Base-by-base conservation (phyloP, 176 grass and related monocot species). In the Pharus latifolius region DNA sequence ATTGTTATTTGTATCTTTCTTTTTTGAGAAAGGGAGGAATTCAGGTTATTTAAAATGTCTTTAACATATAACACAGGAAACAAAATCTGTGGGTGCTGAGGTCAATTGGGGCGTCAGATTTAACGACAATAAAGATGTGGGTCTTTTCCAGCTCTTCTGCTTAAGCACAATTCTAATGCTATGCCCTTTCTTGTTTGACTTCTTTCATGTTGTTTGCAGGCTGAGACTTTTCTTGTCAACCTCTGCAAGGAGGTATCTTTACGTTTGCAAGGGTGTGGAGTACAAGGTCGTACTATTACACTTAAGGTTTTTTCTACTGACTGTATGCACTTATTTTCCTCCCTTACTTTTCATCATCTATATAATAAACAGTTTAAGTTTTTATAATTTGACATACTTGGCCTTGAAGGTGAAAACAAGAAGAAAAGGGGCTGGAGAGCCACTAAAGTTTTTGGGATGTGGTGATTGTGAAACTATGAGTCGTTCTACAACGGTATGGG, bases 71-170 rank as follows among this genome's bases (percentile, higher is more conserved):
- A 66, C 58, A 57, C 86, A 97, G 94, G 94, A 92, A 83, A 89
- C 86, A 81, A 97, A 97, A 85, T 83, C 94, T 67, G 77, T 97
- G 46, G 89, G 94, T 20, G 89, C 94, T 60, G 94, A 97, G 77
- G 90, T 97, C 62, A 97, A 92, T 65, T 97, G 94, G 94, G 94
- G 94, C 80, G 87, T 97, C 61, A 92, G 89, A 81, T 97, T 97
- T 74, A 92, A 83, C 6, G 49, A 83, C 76, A 80, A 61, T 16
- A 85, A 67, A 85, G 94, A 97, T 88, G 94, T 97, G 53, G 50
- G 83, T 81, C 13, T 52, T 55, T 63, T 63, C 32, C 78, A 34
- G 29, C 42, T 30, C 28, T 6, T 59, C 1, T 67, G 22, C 0
- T 66, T 72, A 33, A 59, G 18, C 65, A 65, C 49, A 26, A 77